Base-by-base conservation (phyloP, 805 yeast species). In the Candida manassasensis region DNA sequence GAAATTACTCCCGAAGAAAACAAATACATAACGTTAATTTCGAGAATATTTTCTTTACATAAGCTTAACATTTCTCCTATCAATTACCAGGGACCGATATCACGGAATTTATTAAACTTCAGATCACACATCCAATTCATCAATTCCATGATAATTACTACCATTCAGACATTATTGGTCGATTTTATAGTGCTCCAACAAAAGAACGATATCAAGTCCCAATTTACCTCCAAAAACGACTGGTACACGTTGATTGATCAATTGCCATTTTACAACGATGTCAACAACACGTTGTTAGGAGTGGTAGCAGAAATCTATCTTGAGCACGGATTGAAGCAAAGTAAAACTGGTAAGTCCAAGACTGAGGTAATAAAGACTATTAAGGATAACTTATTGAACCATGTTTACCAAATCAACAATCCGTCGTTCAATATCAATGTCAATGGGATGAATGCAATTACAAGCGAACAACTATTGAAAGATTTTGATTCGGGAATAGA, bases 81-180 rank as follows among this genome's bases (percentile, higher is more conserved):
- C 26, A 75, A 72, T 33, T 80, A 76, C 58, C 71, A 73, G 29
- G 89, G 89, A 2, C 88, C 87, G 10, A 66, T 86, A 21, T 83
- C 86, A 12, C 74, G 81, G 44, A 71, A 75, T 25, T 62, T 85
- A 22, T 63, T 84, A 32, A 73, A 77, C 29, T 83, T 81, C 53
- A 72, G 88, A 50, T 79, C 87, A 13, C 76, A 77, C 37, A 53
- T 82, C 31, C 69, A 77, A 36, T 72, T 72, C 32, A 55, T 82
- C 32, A 70, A 70, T 19, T 59, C 57, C 15, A 69, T 68, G 27
- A 52, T 78, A 18, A 70, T 75, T 40, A 79, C 77, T 43, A 57
- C 79, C n/a, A 52, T 77, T 19, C 82, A 77, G 44, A 47, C 66
- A 68, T 31, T 70, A 67, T 34, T 49, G 67, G 39, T 72, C 68